Conservation (phyloP, 2,329 filamentous ascomycete species). For the Aspergillus fischeri region DNA sequence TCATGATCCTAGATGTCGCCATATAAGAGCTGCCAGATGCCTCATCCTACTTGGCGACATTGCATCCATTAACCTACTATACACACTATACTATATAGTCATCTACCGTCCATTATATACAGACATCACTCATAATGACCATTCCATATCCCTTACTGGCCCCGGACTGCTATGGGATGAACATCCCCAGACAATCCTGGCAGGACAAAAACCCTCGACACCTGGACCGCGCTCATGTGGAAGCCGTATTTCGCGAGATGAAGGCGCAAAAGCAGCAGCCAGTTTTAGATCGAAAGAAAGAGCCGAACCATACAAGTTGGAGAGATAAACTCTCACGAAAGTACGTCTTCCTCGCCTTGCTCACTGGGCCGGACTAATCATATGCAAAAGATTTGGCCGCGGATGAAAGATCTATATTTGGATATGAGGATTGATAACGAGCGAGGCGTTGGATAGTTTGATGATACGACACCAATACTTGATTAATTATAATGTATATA, state of each 20-base stretch:
- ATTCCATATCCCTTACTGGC: neutral
- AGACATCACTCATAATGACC: neutral
- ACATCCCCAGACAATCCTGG: neutral
- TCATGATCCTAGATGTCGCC: neutral
- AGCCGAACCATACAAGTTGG: neutral
- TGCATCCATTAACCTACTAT: neutral
- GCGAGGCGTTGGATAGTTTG: neutral
- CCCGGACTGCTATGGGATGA: neutral
- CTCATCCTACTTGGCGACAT: too few relatives aligned
- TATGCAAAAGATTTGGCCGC: neutral
- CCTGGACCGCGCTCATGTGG: neutral
- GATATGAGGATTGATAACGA: neutral
- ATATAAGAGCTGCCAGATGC: neutral
- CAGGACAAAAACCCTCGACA: neutral
- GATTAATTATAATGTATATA: neutral
- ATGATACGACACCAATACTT: neutral
- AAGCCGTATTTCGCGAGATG: neutral
- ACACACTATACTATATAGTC: neutral
- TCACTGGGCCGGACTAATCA: neutral
- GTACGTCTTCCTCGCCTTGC: neutral
- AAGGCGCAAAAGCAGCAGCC: neutral
- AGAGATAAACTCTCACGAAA: neutral
- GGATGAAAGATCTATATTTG: neutral
- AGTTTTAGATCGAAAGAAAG: neutral
- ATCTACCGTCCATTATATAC: neutral